Evolutionary conservation across 2,329 filamentous ascomycete species (phyloP).

Genomic region (Cordyceps militaris): DNA sequence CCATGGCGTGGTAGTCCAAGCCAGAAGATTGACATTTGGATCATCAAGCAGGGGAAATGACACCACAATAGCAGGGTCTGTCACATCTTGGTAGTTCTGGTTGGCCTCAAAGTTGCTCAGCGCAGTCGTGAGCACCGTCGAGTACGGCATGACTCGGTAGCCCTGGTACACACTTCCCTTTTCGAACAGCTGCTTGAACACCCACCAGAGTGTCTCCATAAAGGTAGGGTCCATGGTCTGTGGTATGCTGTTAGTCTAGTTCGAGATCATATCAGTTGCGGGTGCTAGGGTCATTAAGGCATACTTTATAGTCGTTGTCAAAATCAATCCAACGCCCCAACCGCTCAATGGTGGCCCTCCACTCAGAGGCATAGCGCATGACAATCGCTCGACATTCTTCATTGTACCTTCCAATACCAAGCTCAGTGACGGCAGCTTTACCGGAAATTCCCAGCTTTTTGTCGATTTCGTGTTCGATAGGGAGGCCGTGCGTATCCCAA

Average conservation of each 20-base stretch:
- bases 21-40: constrained; percentile 66
- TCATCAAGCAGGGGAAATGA: constrained; percentile 78
- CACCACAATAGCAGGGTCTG: constrained; percentile 83
- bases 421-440: constrained; percentile 75
- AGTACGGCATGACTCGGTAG: constrained; percentile 91
- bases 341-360: constrained; percentile 80
- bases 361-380: constrained; percentile 82
- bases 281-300: constrained; percentile 5
- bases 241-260: neutral
- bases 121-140: constrained; percentile 80
- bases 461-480: constrained; percentile 96
- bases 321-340: constrained; percentile 96
- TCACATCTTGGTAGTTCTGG: constrained; percentile 90
- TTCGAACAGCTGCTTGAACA: constrained; percentile 87
- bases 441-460: constrained; percentile 89
- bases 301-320: constrained; percentile 89
- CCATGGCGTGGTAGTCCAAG: constrained; percentile 87
- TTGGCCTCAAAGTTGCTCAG: constrained; percentile 90
- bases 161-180: constrained; percentile 87
- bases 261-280: neutral
- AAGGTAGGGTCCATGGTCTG: constrained; percentile 89
- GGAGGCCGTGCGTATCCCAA: constrained; percentile 90
- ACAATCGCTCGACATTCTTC: constrained; percentile 86
- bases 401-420: constrained; percentile 87
- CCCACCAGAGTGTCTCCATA: constrained; percentile 97